Base-by-base conservation (phyloP, 305 asterid species). In the Striga hermonthica region DNA sequence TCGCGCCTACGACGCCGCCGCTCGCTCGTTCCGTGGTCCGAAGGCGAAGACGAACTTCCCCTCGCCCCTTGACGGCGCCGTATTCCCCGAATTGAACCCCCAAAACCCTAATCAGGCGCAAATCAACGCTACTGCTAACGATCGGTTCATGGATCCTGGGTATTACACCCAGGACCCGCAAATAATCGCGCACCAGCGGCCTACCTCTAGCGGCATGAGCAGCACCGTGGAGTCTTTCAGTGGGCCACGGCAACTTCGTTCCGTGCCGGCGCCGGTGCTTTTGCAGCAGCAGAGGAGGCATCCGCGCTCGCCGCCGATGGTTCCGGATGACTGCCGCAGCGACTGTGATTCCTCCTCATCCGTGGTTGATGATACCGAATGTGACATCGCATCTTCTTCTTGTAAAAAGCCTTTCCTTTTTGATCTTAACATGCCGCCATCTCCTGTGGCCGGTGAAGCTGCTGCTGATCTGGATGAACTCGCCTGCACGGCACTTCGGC, bases 1-100 rank as follows among this genome's bases (percentile, higher is more conserved):
- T 1, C 80, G 80, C 13, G 88, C 88, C 63, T 83, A 83, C 74
- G 88, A 83, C 54, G 76, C 79, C 63, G 86, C 88, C 68, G 83
- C 88, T 0, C 79, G 70, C 44, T 66, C 84, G 15, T 77, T 80
- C 54, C 85, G 83, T 11, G 85, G 86, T 11, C 56, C 82, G 10
- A 83, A 80, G 73, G 85, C 88, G 38, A 80, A 76, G 61, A 83
- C 84, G 5, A 83, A 83, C 60, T 83, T 80, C 68, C 76, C 80
- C 38, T 7, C 22, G 16, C 57, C 66, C 22, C 45, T 45, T 0
- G 68, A 64, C 71, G 76, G 63, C 61, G 39, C 16, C 60, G 70
- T 53, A n/a, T 77, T 62, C 73, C 74, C 73, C 68, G 78, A 71
- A 70, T 60, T 49, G 74, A 62, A 60, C 75, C 60, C 64, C 28